A percentile compares a stretch with the other conserved stretches of the same genome.
Conservation (phyloP, 176 grass and related monocot genomes). For the Puccinellia tenuiflora region DNA sequence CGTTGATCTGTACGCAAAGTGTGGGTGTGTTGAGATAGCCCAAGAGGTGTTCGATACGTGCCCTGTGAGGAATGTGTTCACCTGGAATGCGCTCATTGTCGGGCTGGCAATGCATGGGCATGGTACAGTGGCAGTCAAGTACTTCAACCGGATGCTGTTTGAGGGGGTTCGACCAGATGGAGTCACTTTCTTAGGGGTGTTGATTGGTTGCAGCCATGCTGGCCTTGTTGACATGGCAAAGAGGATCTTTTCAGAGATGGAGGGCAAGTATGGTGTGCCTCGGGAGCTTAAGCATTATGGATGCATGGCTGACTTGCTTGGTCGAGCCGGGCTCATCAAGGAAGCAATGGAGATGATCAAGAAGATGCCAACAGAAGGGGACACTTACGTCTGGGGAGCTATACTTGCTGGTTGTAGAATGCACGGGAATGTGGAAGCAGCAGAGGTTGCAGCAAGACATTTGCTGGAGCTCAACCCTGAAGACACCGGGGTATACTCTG, state of each 20-base stretch:
- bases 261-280: constrained; percentile 18
- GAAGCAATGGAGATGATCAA: constrained; percentile 53
- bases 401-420: constrained; percentile 60
- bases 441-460: constrained; percentile 41
- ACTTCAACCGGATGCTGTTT: constrained; percentile 41
- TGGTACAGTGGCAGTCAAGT: constrained; percentile 27
- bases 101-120: constrained; percentile 61
- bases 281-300: constrained; percentile 64
- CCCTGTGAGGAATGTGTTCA: constrained; percentile 38
- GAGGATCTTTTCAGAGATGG: constrained; percentile 50
- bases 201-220: constrained; percentile 57
- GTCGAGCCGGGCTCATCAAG: constrained; percentile 42
- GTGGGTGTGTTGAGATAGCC: constrained; percentile 36
- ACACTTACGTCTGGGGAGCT: constrained; percentile 52
- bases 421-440: constrained; percentile 42
- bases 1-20: constrained; percentile 58
- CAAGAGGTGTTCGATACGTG: constrained; percentile 31
- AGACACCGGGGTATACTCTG: constrained; percentile 54
- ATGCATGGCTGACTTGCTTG: constrained; percentile 63
- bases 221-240: constrained; percentile 48
- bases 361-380: constrained; percentile 45
- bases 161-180: constrained; percentile 37
- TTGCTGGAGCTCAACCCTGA: constrained; percentile 44
- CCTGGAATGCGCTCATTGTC: constrained; percentile 57
- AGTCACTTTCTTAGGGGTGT: constrained; percentile 44